Conservation (phyloP, 495 filamentous ascomycete genomes). For the Filosporella fistucella region DNA sequence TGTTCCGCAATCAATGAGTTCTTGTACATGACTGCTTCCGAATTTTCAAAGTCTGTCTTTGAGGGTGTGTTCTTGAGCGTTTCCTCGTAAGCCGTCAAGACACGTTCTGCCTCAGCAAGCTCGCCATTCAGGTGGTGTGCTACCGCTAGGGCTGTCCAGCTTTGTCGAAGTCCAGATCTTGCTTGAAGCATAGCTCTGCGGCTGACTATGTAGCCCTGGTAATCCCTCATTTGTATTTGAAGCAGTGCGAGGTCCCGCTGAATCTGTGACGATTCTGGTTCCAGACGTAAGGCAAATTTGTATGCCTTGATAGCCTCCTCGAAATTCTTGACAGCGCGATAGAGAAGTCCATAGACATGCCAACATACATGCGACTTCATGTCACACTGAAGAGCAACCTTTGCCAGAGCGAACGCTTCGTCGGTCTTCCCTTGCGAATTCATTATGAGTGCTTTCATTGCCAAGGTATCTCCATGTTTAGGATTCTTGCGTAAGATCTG, state of each 20-base stretch:
- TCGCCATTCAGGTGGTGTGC: slow-evolving; percentile 88
- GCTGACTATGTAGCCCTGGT: slow-evolving; percentile 86
- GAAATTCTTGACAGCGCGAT: slow-evolving; percentile 89
- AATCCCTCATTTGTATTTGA: slow-evolving; percentile 96
- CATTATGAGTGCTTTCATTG: slow-evolving; percentile 97
- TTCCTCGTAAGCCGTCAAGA: slow-evolving; percentile 87
- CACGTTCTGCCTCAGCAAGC: slow-evolving; percentile 79
- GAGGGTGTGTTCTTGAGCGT: slow-evolving; percentile 74
- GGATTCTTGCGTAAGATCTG: slow-evolving; percentile 92
- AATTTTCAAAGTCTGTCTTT: slow-evolving; percentile 80
- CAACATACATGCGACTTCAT: slow-evolving; percentile 99
- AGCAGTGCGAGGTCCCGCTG: slow-evolving; percentile 89
- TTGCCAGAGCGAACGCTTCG: slow-evolving; percentile 90
- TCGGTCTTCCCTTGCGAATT: slow-evolving; percentile 85
- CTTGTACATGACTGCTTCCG: slow-evolving; percentile 94
- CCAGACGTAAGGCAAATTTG: slow-evolving; percentile 85
- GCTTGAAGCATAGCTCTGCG: slow-evolving; percentile 78
- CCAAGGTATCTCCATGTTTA: slow-evolving; percentile 95
- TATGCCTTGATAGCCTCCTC: slow-evolving; percentile 99
- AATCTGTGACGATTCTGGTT: slow-evolving; percentile 91
- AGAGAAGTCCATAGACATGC: slow-evolving; percentile 98
- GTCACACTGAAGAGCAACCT: slow-evolving; percentile 83
- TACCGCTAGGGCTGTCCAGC: slow-evolving; percentile 94
- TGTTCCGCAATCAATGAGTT: slow-evolving; percentile 89
- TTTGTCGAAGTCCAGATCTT: slow-evolving; percentile 73